Percentiles rank a stretch among this genome's conserved stretches.
Evolutionary conservation across 139 green algal species (phyloP).

Genomic region (Micromonas pusilla): DNA sequence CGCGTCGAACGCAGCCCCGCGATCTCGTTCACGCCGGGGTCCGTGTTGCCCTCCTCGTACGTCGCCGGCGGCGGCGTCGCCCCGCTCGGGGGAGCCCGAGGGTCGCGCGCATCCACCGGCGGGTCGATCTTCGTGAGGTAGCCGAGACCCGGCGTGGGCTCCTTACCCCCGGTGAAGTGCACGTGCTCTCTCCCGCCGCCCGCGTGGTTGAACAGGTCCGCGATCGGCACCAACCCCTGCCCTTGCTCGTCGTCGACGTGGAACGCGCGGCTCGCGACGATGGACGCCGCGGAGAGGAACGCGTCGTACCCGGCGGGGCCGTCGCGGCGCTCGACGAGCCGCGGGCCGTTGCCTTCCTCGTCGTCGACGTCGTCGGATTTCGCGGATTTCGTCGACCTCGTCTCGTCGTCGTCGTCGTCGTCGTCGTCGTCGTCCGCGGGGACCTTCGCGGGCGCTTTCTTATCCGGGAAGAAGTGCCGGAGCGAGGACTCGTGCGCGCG

Average conservation of each 20-base stretch:
- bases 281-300: neutral
- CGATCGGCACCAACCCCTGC: neutral
- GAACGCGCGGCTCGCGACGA: constrained; percentile 1
- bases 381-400: no score
- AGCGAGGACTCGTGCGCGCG: neutral
- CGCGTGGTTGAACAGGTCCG: constrained; percentile 14
- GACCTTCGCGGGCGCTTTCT: neutral
- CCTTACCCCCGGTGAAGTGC: neutral
- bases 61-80: no score
- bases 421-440: constrained; percentile 1
- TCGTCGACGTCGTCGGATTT: neutral
- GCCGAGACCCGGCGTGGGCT: neutral
- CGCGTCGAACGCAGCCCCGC: neutral
- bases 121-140: no score
- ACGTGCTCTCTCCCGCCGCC: neutral
- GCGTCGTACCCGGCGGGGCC: neutral
- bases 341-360: neutral
- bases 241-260: neutral
- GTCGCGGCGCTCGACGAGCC: neutral
- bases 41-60: no score
- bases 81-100: no score
- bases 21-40: neutral
- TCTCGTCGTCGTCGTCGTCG: neutral
- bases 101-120: no score
- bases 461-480: neutral